Base-by-base conservation (phyloP, 768 basidiomycete genomes). In the Rhodotorula sphaerocarpa region DNA sequence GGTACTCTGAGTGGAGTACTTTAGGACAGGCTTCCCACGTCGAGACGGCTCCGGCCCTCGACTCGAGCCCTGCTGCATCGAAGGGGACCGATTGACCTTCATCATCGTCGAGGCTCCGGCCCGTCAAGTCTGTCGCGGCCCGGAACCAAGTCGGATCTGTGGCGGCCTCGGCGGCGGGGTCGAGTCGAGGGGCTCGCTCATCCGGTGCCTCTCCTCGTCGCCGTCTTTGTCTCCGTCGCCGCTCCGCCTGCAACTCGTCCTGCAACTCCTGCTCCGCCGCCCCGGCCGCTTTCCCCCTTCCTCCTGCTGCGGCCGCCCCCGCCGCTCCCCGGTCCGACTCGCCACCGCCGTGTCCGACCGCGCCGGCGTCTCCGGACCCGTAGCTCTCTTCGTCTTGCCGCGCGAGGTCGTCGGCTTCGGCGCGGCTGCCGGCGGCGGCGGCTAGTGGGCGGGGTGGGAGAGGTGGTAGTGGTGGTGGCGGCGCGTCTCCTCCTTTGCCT, bases 21-120 rank as follows among this genome's bases (percentile, higher is more conserved):
- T 42, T 53, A 0, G 59, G 59, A 25, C 65, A 66, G 30, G 65
- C 59, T 50, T 66, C 65, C 33, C 28, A 65, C 53, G 59, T 50
- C 25, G 34, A 34, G n/a, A 61, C 36, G 9, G 43, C 47, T 1
- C 47, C 16, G 25, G 31, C 25, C 21, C 43, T 28, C 53, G 12
- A 33, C 47, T 11, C 18, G 15, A 31, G 10, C 45, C 31, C 36
- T 23, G 9, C 28, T 21, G 4, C 39, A 31, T 12, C n/a, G n/a
- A n/a, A n/a, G n/a, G n/a, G n/a, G n/a, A n/a, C n/a, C n/a, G n/a
- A n/a, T n/a, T n/a, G n/a, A n/a, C n/a, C n/a, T 10, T 1, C 25
- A 6, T 16, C 18, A 5, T 28, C 36, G 21, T 18, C 44, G 9
- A 23, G 18, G 39, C 31, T n/a, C 27, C 31, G 23, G 46, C 50